Evolutionary conservation across 371 early-diverging fungal species (phyloP).

Genomic region (Saksenaea vasiformis): DNA sequence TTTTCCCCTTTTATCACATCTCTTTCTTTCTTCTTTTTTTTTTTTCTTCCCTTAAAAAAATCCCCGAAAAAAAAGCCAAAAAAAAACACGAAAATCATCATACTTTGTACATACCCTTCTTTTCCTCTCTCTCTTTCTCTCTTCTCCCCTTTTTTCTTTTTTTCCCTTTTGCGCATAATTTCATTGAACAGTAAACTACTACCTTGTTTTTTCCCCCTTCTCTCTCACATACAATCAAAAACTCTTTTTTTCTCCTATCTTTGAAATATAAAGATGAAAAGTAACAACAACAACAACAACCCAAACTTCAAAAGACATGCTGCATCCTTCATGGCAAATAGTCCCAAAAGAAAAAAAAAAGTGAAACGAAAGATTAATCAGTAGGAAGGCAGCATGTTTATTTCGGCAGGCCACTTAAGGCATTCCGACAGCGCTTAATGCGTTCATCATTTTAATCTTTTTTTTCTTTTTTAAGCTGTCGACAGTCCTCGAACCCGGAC

Average conservation of each 20-base stretch:
- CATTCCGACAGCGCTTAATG: conserved; percentile 1
- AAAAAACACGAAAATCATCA: neutral
- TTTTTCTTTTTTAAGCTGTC: neutral
- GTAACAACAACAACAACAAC: no score
- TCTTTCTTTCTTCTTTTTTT: neutral
- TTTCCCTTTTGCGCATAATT: conserved; percentile 13
- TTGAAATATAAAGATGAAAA: neutral
- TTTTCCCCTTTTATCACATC: neutral
- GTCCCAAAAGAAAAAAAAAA: neutral
- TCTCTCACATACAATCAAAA: neutral
- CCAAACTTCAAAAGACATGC: no score
- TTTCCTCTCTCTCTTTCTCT: conserved; percentile 5
- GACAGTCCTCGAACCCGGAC: neutral
- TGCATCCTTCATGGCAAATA: neutral
- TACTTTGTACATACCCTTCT: conserved; percentile 1
- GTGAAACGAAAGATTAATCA: neutral
- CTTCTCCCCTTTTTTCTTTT: neutral
- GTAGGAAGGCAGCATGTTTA: conserved; percentile 4
- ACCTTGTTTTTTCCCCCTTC: neutral
- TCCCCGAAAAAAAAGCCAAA: conserved; percentile 1
- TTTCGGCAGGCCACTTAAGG: neutral
- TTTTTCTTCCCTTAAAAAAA: conserved; percentile 11
- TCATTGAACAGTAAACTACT: neutral
- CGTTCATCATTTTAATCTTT: conserved; percentile 2
- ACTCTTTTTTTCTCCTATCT: neutral